phyloP scores from a whole-genome alignment of 371 early-diverging fungal genomes.

The Dentiscutata heterogama region DNA sequence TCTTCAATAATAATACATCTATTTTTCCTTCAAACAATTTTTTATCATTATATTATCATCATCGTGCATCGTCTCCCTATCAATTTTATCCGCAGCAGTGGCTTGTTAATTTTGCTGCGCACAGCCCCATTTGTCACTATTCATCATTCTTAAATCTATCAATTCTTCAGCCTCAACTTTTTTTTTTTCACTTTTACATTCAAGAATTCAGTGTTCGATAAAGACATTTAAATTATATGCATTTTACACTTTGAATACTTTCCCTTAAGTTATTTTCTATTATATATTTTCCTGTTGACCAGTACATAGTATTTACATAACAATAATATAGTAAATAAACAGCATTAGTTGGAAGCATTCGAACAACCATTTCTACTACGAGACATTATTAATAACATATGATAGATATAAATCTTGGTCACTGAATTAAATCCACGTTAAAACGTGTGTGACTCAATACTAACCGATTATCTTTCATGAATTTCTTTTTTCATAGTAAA shows the following conservation, averaged over 20 bases:
- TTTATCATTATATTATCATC: not conserved
- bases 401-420: not conserved
- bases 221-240: not conserved
- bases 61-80: not conserved
- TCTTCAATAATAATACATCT: not conserved
- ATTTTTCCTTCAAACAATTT: not conserved
- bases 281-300: not conserved
- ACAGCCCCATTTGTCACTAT: slow-evolving; percentile 17
- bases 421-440: not conserved
- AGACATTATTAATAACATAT: too few species aligned
- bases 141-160: not conserved
- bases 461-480: not conserved
- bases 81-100: slow-evolving; percentile 23
- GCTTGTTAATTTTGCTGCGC: slow-evolving; percentile 29
- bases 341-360: too few species aligned
- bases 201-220: not conserved
- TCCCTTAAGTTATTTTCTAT: not conserved
- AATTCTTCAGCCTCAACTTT: slow-evolving; percentile 3
- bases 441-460: not conserved
- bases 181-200: slow-evolving; percentile 10
- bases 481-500: slow-evolving; percentile 1
- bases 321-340: too few species aligned
- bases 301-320: too few species aligned
- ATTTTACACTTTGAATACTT: not conserved
- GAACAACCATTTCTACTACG: too few species aligned